phyloP scores from a whole-genome alignment of 768 basidiomycete genomes.

The Mycena galericulata region DNA sequence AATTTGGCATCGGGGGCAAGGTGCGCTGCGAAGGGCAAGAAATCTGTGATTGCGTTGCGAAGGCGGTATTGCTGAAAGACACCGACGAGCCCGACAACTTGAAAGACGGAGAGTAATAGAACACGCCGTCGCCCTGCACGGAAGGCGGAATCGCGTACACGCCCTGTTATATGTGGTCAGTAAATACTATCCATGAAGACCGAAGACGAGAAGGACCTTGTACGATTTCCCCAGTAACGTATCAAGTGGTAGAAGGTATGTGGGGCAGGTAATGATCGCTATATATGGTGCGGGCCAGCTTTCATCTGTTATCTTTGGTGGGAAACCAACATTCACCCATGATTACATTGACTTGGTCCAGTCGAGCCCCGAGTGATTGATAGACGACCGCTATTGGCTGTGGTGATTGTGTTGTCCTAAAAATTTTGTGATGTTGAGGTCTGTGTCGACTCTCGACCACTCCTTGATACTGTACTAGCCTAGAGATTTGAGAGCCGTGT shows the following conservation, averaged over 20 bases:
- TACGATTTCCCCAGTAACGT: constrained; percentile 3
- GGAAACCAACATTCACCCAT: constrained; percentile 41
- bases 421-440: too few species aligned
- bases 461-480: too few species aligned
- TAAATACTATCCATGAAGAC: neutral
- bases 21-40: constrained; percentile 34
- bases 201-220: neutral
- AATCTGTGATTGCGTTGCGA: constrained; percentile 40
- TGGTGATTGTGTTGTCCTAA: too few species aligned
- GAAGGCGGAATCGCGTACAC: constrained; percentile 39
- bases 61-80: constrained; percentile 36
- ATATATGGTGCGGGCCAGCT: neutral
- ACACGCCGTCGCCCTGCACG: constrained; percentile 30
- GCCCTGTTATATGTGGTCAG: constrained; percentile 19
- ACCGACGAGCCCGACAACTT: neutral
- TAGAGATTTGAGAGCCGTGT: too few species aligned
- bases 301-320: too few species aligned
- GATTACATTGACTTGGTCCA: constrained; percentile 32
- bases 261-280: constrained; percentile 43
- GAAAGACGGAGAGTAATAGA: constrained; percentile 37
- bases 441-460: too few species aligned
- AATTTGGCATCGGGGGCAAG: too few species aligned
- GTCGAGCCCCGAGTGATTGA: constrained; percentile 16
- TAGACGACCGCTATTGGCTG: constrained; percentile 37
- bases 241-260: constrained; percentile 33